Base-by-base conservation (phyloP, 1,284 basidiomycete genomes). In the Ustilago nuda region DNA sequence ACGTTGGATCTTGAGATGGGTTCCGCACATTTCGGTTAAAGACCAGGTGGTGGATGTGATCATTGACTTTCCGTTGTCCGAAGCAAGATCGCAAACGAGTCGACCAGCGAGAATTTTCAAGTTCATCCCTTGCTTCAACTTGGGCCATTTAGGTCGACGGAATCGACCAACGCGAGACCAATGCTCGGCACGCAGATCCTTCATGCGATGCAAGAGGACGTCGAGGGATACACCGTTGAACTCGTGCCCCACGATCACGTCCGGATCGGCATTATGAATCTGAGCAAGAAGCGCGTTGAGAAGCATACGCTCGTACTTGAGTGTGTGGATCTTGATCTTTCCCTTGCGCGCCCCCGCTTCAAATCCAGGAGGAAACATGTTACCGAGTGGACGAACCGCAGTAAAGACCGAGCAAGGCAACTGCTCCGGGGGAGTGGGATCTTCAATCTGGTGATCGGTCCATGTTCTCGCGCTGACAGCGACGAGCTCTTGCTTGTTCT, bases 161-260 rank as follows among this genome's bases (percentile, higher is more conserved):
- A 98, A 94, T n/a, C 97, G 90, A 39, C 96, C 94, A 27, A 99
- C 90, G 37, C 94, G 90, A 19, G 94, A 95, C 94, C 94, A 98
- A 83, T 98, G 93, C 61, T 97, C 93, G 13, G 76, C 82, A 35
- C 79, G 78, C 43, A 85, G 72, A 73, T 97, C 94, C 74, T 91
- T 90, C 92, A 99, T 93, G 0, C 97, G 92, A 82, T 94, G 92
- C 30, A 99, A 89, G 23, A 99, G 88, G 30, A 97, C 92, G 80
- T 99, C 96, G 35, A 98, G 89, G 4, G 92, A 92, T 51, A 92
- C 92, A n/a, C 94, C 95, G 12, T 94, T 88, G 86, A 99, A 96
- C 67, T 98, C 95, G 84, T 98, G 95, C 0, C 96, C 95, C 36
- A 99, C 89, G 57, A 99, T 91, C 37, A 98, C 91, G 84, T 99